Base-by-base conservation (phyloP, 2,329 filamentous ascomycete genomes). In the Hypoxylon sp. region DNA sequence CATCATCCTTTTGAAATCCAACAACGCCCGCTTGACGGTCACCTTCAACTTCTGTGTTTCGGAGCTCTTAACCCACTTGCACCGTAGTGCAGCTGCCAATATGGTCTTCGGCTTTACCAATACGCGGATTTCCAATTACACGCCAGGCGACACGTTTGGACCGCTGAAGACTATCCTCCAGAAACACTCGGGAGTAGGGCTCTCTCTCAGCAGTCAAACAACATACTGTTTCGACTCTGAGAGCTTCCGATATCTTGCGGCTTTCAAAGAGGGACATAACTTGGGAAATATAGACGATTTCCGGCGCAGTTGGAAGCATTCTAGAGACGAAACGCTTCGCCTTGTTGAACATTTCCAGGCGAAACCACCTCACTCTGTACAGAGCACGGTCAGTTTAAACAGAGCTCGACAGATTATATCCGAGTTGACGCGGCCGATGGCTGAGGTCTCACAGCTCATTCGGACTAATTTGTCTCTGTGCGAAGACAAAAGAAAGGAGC, bases 101-200 rank as follows among this genome's bases (percentile, higher is more conserved):
- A 81, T 83, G 55, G 79, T 75, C 0, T 83, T 81, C 67, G 80
- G 81, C 1, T 84, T 83, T 67, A 83, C 80, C 13, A 82, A 82
- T 64, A 82, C 81, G 0, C 73, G 80, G 0, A 76, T 75, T 2
- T 80, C 80, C 5, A 82, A 81, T 70, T 83, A 80, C 63, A 78
- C 65, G 14, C 81, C 81, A 0, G 81, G 82, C 1, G 81, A 82
- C 66, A 79, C 80, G 0, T 81, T 78, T 61, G 69, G 69, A 1
- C 78, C 80, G 0, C 74, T 82, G 0, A 64, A 19, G 38, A 41
- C 38, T n/a, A 41, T 41, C 38, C 38, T 41, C 3, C 14, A n/a
- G 38, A 41, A 41, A 9, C 38, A 41, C 38, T 41, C 38, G 9
- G n/a, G 38, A 19, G 38, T 41, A n/a, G 38, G 38, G 38, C 38